phyloP scores from a whole-genome alignment of 495 filamentous ascomycete genomes.

The Lepidopterella palustris region DNA sequence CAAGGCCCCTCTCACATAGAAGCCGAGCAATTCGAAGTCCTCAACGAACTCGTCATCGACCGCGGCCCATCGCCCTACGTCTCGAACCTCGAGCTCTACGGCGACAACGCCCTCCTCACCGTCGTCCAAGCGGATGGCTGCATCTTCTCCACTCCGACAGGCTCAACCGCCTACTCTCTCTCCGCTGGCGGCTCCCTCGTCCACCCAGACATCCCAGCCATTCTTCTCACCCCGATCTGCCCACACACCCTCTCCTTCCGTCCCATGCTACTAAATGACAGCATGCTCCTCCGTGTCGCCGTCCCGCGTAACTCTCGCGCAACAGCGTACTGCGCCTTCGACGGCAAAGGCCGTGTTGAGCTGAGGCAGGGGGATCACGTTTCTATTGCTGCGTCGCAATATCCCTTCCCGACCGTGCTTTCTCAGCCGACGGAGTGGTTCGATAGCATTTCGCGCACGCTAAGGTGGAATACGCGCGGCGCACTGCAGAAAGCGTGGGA shows the following conservation, averaged over 20 bases:
- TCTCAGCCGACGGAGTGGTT: slow-evolving; percentile 79
- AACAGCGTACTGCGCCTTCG: slow-evolving; percentile 91
- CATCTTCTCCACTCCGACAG: slow-evolving; percentile 94
- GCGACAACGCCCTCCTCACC: slow-evolving; percentile 85
- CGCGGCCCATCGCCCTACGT: slow-evolving; percentile 94
- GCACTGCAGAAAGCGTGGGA: slow-evolving; percentile 80
- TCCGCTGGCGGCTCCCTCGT: slow-evolving; percentile 93
- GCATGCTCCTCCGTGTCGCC: slow-evolving; percentile 77
- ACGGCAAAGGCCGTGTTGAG: slow-evolving; percentile 91
- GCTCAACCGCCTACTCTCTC: slow-evolving; percentile 85
- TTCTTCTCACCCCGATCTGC: slow-evolving; percentile 95
- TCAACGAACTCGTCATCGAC: slow-evolving; percentile 97
- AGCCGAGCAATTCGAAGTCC: slow-evolving; percentile 81
- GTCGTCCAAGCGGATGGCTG: slow-evolving; percentile 94
- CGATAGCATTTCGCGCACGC: slow-evolving; percentile 78
- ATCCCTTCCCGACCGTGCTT: slow-evolving; percentile 91
- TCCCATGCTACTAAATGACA: slow-evolving; percentile 98
- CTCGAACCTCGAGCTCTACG: slow-evolving; percentile 91
- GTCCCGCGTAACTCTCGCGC: slow-evolving; percentile 79
- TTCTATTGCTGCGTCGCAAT: slow-evolving; percentile 86
- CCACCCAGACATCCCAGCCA: slow-evolving; percentile 94
- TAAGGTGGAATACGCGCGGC: slow-evolving; percentile 87
- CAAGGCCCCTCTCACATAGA: slow-evolving; percentile 32
- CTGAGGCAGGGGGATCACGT: slow-evolving; percentile 88
- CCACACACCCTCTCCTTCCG: slow-evolving; percentile 95